Conservation (phyloP, 164 flowering plant species). For the Umbellularia californica region DNA sequence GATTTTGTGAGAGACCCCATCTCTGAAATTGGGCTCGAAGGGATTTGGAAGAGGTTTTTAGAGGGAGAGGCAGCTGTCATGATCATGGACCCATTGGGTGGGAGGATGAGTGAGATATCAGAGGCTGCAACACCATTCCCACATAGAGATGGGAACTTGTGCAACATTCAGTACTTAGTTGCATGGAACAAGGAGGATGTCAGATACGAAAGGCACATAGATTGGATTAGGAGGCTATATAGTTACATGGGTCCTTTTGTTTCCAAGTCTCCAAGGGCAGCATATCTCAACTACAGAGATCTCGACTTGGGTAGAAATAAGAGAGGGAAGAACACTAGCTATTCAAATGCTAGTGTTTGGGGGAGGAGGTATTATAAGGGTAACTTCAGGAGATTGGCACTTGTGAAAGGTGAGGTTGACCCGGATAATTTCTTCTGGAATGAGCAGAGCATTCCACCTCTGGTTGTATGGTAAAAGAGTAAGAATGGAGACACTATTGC, state of each 20-base stretch:
- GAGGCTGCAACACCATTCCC: constrained; percentile 19
- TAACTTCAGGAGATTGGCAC: constrained; percentile 29
- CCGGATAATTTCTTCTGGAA: constrained; percentile 19
- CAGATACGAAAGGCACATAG: constrained; percentile 7
- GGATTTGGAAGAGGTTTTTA: constrained; percentile 8
- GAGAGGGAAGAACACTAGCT: constrained; percentile 7
- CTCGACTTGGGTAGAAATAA: constrained; percentile 17
- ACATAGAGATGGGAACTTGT: constrained; percentile 17
- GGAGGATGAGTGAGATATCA: constrained; percentile 22
- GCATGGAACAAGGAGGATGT: constrained; percentile 10
- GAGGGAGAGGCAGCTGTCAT: background rate
- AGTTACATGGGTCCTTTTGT: constrained; percentile 16
- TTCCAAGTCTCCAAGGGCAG: constrained; percentile 18
- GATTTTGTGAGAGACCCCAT: constrained; percentile 18
- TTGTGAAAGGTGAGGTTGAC: constrained; percentile 24
- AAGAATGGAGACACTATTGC: too few relatives aligned
- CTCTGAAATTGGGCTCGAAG: constrained; percentile 10
- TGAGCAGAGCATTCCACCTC: constrained; percentile 18
- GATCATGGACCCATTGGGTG: constrained; percentile 15
- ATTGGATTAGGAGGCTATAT: constrained; percentile 15
- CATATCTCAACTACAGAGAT: constrained; percentile 21
- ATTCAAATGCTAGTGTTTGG: constrained; percentile 15
- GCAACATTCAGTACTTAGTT: constrained; percentile 13
- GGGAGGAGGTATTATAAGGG: constrained; percentile 21
- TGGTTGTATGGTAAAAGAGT: background rate